Evolutionary conservation across 1,139 yeast genomes (phyloP), one percentile per base, ranked within the genome.

Genomic region (Candida glucosophila): DNA sequence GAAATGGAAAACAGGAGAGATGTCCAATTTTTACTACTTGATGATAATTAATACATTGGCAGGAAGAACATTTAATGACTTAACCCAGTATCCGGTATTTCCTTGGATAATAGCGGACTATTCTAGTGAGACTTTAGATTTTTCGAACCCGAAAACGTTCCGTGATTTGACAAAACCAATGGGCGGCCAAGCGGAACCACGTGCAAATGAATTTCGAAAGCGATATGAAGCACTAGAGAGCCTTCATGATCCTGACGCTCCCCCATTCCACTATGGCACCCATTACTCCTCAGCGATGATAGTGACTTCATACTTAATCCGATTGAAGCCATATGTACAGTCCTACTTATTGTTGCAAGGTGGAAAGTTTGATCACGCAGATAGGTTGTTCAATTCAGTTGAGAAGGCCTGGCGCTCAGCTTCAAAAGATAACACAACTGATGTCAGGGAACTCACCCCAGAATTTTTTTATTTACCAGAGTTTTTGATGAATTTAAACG

Each of bases 261-360:
- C 86, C 0, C 80, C 95, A 0, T 83, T 83, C 49, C 94, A 83
- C 47, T 83, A 83, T 43, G 95, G 95, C 3, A 83, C 95, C 0
- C 95, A 83, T 48, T 83, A 83, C 46, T 82, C 94, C 0, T 81
- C 93, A 0, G 93, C 95, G 0, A 83, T 83, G 95, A 82, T 83
- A 41, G 94, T 81, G 2, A 68, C 92, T 0, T 77, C 90, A 0
- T 83, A 69, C 39, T 50, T 83, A 35, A 81, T 83, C 21, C 59
- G 95, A 25, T 41, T 82, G 17, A 70, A 75, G 34, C 95, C 95
- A 0, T 80, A 75, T 47, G 88, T 79, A 2, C 82, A 79, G 30
- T 77, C 92, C 0, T 83, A 79, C 40, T 53, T 81, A 24, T 48
- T 81, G 13, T 53, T 83, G 7, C 95, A 83, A 55, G 95, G 92